Percentiles rank a stretch among this genome's conserved stretches.
These are phyloP conservation scores for Tulasnella sp. DNA, from an alignment of 768 basidiomycete species.

Conservation along the genomic window DNA sequence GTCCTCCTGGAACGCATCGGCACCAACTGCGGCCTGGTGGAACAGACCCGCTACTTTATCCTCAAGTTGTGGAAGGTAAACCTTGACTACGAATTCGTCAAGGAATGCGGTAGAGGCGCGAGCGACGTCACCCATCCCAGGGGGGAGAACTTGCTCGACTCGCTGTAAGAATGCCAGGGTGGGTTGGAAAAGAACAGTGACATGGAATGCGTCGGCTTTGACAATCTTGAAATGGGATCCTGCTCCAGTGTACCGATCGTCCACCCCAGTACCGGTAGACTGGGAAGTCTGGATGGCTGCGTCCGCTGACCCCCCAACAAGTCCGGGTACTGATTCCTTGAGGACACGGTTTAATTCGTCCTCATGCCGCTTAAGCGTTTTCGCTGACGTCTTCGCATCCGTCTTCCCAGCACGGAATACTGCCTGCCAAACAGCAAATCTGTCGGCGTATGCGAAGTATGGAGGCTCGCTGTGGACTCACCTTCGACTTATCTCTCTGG, in stretches of 20 bases:
- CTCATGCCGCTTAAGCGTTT: constrained; percentile 69
- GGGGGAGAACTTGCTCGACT: constrained; percentile 66
- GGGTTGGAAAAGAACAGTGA: constrained; percentile 90
- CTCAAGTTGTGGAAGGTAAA: constrained; percentile 91
- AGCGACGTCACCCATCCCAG: constrained; percentile 56
- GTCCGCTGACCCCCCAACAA: constrained; percentile 68
- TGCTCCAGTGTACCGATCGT: constrained; percentile 67
- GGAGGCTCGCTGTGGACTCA: constrained; percentile 33
- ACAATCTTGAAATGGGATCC: constrained; percentile 83
- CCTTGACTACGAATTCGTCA: constrained; percentile 88
- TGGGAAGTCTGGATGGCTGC: constrained; percentile 50
- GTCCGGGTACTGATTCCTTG: constrained; percentile 88
- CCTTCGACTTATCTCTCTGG: constrained; percentile 74
- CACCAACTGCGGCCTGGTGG: constrained; percentile 74
- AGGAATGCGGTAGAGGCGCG: constrained; percentile 66
- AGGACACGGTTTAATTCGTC: constrained; percentile 79
- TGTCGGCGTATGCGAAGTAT: neutral
- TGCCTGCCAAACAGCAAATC: constrained; percentile 42
- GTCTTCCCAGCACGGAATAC: constrained; percentile 89
- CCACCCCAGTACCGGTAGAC: constrained; percentile 52
- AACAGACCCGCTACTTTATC: constrained; percentile 87
- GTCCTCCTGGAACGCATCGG: constrained; percentile 86
- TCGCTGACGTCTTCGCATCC: constrained; percentile 65
- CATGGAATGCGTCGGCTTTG: constrained; percentile 89
- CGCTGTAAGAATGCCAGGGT: constrained; percentile 79